These are phyloP conservation scores for Fusarium albosuccineum DNA, from an alignment of 2,329 filamentous ascomycete genomes.

Conservation along the genomic window DNA sequence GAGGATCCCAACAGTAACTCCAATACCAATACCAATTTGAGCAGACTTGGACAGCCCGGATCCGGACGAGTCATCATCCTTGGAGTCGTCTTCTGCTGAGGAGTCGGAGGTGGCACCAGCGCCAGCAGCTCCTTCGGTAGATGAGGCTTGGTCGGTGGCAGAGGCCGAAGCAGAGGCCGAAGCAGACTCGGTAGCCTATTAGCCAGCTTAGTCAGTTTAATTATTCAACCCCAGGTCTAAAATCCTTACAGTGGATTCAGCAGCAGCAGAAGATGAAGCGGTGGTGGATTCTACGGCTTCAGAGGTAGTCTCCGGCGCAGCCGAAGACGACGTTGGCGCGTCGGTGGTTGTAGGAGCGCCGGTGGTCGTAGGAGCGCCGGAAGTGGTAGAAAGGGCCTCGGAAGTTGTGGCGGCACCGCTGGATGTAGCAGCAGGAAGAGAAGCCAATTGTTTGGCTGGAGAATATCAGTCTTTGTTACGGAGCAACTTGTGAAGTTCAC, in stretches of 20 bases:
- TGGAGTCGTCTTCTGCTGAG: slow-evolving; percentile 19
- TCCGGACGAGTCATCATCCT: slow-evolving; percentile 34
- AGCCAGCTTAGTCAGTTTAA: slow-evolving; percentile 14
- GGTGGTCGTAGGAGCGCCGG: slow-evolving; percentile 19
- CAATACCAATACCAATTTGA: slow-evolving; percentile 64
- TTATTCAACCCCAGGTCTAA: neutral
- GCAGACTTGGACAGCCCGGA: slow-evolving; percentile 51
- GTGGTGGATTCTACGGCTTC: neutral
- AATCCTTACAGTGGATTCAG: slow-evolving; percentile 36
- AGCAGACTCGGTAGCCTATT: slow-evolving; percentile 27
- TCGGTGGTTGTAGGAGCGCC: slow-evolving; percentile 10
- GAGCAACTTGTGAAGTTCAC: neutral
- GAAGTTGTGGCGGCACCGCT: slow-evolving; percentile 23
- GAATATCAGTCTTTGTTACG: slow-evolving; percentile 16
- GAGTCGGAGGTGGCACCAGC: slow-evolving; percentile 33
- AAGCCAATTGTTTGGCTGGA: slow-evolving; percentile 28
- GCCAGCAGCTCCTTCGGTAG: slow-evolving; percentile 26
- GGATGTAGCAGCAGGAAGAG: slow-evolving; percentile 22
- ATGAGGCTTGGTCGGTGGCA: slow-evolving; percentile 27
- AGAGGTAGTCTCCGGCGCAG: slow-evolving; percentile 7
- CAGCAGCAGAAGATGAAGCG: slow-evolving; percentile 3
- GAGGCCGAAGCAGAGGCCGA: slow-evolving; percentile 30
- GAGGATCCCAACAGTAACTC: slow-evolving; percentile 58
- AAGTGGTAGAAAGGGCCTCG: slow-evolving; percentile 6
- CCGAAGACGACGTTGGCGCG: slow-evolving; percentile 9